Base-by-base conservation (phyloP, 2,329 filamentous ascomycete species). In the Sporothrix pseudoabietina region DNA sequence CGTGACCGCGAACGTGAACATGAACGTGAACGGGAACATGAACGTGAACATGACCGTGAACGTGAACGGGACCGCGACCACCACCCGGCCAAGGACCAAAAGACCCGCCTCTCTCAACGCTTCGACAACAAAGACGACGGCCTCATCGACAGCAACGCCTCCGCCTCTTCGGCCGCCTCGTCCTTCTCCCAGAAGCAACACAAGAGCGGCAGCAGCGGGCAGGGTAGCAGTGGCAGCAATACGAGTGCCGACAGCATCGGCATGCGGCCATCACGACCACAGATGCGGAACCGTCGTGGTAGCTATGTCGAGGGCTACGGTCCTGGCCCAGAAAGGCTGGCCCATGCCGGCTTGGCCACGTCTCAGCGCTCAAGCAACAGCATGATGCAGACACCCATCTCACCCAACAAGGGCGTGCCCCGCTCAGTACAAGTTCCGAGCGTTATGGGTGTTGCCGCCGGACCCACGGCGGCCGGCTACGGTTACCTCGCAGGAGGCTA, bases 251-350 rank as follows among this genome's bases (percentile, higher is more conserved):
- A 78, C 55, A 78, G 76, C 75, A 77, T 74, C 74, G 76, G 75
- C 75, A 74, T 41, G 49, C 26, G 54, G 8, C n/a, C 49, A 26
- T 71, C 74, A 14, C 72, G 41, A 19, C 71, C 74, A n/a, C 72
- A 52, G 49, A 4, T 55, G 57, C 76, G 77, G 59, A 59, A 47
- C n/a, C 77, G 77, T 12, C 77, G 78, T 66, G 75, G 76, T 65
- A 79, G 77, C 76, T 80, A 80, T 74, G 76, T 80, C 32, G 79
- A 80, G 75, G 78, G 79, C 9, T 75, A 78, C 49, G 79, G 78
- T 14, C 78, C 77, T 39, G 69, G 73, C 69, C 77, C 77, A 9
- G 19, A 30, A 39, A 66, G 7, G 66, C 66, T 41, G 39, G 14
- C 22, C 2, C 1, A n/a, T 14, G 52, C 52, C 2, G 65, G 55